A percentile compares a stretch with the other conserved stretches of the same genome.
phyloP scores from a whole-genome alignment of 305 asterid species.

The Euphrasia arctica region DNA sequence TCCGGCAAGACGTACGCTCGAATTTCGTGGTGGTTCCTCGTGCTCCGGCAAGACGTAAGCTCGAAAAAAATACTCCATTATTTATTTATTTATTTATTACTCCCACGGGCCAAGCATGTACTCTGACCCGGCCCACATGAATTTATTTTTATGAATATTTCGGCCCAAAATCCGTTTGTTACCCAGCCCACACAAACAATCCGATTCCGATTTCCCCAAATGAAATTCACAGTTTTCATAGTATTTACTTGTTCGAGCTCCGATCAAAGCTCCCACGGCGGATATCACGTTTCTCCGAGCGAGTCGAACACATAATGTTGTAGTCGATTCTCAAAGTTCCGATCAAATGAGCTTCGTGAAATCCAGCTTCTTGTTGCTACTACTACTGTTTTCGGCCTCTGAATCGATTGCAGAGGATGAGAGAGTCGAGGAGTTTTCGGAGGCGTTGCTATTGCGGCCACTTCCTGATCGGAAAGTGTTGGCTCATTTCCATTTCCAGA shows the following conservation, averaged over 20 bases:
- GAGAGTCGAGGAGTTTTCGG: slow-evolving; percentile 54
- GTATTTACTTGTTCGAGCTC: slow-evolving; percentile 26
- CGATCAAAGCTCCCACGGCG: slow-evolving; percentile 42
- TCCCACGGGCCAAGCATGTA: not conserved
- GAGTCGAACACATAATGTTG: slow-evolving; percentile 3
- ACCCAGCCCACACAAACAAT: slow-evolving; percentile 12
- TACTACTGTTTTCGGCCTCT: slow-evolving; percentile 34
- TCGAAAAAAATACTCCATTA: too few species aligned
- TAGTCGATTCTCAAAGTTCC: not conserved
- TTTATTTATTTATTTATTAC: too few species aligned
- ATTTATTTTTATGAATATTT: not conserved
- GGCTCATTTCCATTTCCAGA: slow-evolving; percentile 88
- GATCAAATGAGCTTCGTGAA: slow-evolving; percentile 40
- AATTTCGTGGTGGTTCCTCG: too few species aligned
- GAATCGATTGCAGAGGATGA: slow-evolving; percentile 43
- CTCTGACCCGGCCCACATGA: not conserved
- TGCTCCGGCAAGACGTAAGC: too few species aligned
- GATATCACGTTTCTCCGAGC: slow-evolving; percentile 3
- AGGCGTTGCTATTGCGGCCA: slow-evolving; percentile 85
- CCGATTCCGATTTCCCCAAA: slow-evolving; percentile 20
- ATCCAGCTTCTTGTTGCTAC: slow-evolving; percentile 31
- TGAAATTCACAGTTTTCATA: slow-evolving; percentile 18
- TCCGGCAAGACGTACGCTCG: too few species aligned
- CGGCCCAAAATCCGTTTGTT: not conserved
- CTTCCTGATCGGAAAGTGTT: slow-evolving; percentile 91